Base-by-base conservation (phyloP, 2,329 filamentous ascomycete species). In the Didymella exigua region DNA sequence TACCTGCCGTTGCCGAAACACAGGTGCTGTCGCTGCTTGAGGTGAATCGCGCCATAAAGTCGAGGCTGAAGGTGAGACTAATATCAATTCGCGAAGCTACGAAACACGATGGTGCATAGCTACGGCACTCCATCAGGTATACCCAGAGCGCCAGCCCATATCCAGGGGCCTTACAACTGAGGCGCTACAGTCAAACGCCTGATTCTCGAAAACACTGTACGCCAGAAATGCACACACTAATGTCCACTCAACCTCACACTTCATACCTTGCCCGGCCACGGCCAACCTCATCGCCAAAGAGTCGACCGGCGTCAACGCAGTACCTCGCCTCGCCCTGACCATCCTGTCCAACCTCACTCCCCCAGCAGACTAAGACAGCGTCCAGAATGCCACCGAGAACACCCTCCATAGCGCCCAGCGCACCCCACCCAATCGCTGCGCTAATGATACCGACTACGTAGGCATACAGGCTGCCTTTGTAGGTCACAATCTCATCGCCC, bases 381-480 rank as follows among this genome's bases (percentile, higher is more conserved):
- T 96, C 92, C 4, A 96, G 85, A 47, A 96, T 92, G 48, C 91
- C 91, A 46, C 90, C 90, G 21, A 96, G 78, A 16, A 96, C 89
- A 13, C 91, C 90, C 72, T 96, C 93, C 84, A 96, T 93, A 2
- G 92, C 89, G 23, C 92, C 91, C 45, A 99, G 80, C 1, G 98
- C 88, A 5, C 91, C 92, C 87, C 95, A 99, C 7, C 95, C 95
- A 64, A 99, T 97, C 49, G 93, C 92, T 57, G 90, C 91, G 14
- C 95, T 95, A 63, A 98, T 89, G 59, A 99, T 76, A 9, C 93
- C 95, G 19, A 99, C 91, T 1, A 98, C 85, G 70, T 98, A 99
- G 2, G 93, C 95, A 73, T 99, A 99, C 21, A 95, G 82, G 66
- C 91, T 96, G 8, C 95, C 95, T 40, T 85, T 85, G 45, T 75